A percentile compares a stretch with the other conserved stretches of the same genome.
Conservation (phyloP, 1,139 yeast species). For the Sugiyamaella xylanicola region DNA sequence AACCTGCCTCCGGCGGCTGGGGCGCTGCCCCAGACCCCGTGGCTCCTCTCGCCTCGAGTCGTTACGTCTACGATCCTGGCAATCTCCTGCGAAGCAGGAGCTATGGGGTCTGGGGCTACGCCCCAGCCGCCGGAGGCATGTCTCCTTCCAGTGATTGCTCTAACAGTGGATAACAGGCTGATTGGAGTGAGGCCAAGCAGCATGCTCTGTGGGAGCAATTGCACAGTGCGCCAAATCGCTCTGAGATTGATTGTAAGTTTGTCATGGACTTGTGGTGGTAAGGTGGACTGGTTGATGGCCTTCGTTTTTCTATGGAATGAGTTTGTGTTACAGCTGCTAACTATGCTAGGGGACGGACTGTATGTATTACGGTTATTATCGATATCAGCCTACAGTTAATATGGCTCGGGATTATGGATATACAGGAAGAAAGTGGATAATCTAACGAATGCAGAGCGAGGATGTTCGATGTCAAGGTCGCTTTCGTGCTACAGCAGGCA, state of each 20-base stretch:
- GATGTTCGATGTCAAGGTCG: slow-evolving; percentile 45
- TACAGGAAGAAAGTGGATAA: neutral
- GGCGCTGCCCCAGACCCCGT: neutral
- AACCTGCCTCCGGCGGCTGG: neutral
- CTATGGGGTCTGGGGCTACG: neutral
- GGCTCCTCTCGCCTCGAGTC: neutral
- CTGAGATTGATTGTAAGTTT: slow-evolving; percentile 47
- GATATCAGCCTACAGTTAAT: no score
- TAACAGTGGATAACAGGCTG: slow-evolving; percentile 28
- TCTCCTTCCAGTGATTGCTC: no score
- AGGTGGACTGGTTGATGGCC: no score
- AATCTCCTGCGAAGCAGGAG: neutral
- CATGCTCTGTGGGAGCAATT: slow-evolving; percentile 47
- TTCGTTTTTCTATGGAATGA: no score
- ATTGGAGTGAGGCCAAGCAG: slow-evolving; percentile 49
- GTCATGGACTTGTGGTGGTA: neutral
- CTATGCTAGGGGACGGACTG: slow-evolving; percentile 24
- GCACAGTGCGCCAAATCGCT: slow-evolving; percentile 41
- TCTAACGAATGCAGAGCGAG: slow-evolving; percentile 29
- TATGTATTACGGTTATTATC: slow-evolving; percentile 16
- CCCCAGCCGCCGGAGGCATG: slow-evolving; percentile 5
- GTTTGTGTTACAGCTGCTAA: neutral
- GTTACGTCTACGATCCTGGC: neutral
- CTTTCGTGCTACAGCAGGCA: slow-evolving; percentile 50
- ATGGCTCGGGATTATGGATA: no score